Evolutionary conservation across 345 rosid species (phyloP), one percentile per base, ranked within the genome.

Genomic region (Limnanthes douglasii): DNA sequence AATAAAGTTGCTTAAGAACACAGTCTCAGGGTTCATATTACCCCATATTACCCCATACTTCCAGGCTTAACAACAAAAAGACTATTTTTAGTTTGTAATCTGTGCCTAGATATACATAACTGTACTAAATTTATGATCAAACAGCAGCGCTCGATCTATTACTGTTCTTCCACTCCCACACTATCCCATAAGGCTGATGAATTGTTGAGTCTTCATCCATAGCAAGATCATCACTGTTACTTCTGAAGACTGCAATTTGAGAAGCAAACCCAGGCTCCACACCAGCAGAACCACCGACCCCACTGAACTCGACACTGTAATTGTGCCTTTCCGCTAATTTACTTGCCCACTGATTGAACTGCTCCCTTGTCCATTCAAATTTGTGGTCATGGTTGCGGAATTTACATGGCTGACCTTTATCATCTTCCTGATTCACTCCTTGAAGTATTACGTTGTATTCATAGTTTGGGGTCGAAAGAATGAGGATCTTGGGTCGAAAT

Each of bases 381-480:
- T 84, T 90, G 64, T 90, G 98, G 64, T 84, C 98, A 29, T 79
- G 85, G 70, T 84, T 84, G 45, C 96, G 86, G 39, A 84, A 90
- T 13, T 57, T 77, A 4, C 76, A 69, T 17, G 66, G 49, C 24
- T 66, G 78, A 3, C 62, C 83, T 22, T 88, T 84, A 61, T 61
- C 73, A 48, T 34, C 34, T 24, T 62, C 43, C 5, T 34, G 39
- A 41, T 30, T 56, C 6, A 73, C 64, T 37, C 46, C 48, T 43
- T 80, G 94, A 13, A 90, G 94, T 43, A 90, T 72, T 47, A 62
- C 72, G 41, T 84, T 90, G 68, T 74, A 90, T 48, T 90, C 98
- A 11, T 50, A 84, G 57, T 90, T 90, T 20, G 96, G 96, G n/a
- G 98, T 90, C 3, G 98, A 90, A 27, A 90, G 73, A 10, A 80